Conservation (phyloP, 164 flowering plant genomes). For the Stephania japonica region DNA sequence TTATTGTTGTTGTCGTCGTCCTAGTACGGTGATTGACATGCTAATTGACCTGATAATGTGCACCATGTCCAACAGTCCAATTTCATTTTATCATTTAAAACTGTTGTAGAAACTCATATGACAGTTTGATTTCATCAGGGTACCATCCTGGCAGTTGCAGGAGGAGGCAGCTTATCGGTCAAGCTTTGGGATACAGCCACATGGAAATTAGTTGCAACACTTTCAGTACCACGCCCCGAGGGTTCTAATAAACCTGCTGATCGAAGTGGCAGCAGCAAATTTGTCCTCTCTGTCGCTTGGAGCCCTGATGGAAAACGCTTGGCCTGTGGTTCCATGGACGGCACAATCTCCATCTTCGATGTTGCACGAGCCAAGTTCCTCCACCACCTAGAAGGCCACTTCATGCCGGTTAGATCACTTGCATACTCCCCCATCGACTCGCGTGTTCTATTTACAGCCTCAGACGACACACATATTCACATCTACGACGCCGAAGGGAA, state of each 20-base stretch:
- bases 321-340: slow-evolving; percentile 98
- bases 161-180: slow-evolving; percentile 92
- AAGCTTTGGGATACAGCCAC: slow-evolving; percentile 95
- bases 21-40: background rate
- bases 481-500: slow-evolving; percentile 90
- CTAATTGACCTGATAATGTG: background rate
- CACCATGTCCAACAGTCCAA: background rate
- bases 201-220: slow-evolving; percentile 61
- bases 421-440: slow-evolving; percentile 72
- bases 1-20: no score
- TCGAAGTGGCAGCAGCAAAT: slow-evolving; percentile 69
- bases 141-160: slow-evolving; percentile 86
- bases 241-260: slow-evolving; percentile 59
- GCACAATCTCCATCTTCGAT: slow-evolving; percentile 83
- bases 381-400: slow-evolving; percentile 91
- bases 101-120: background rate
- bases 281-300: slow-evolving; percentile 98
- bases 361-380: slow-evolving; percentile 73
- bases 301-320: slow-evolving; percentile 76
- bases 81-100: background rate
- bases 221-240: slow-evolving; percentile 81
- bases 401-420: slow-evolving; percentile 92
- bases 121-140: slow-evolving; percentile 46
- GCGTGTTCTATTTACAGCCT: slow-evolving; percentile 73
- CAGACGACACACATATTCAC: slow-evolving; percentile 82